phyloP scores from a whole-genome alignment of 768 basidiomycete genomes.

The Paxillus rubicundulus region DNA sequence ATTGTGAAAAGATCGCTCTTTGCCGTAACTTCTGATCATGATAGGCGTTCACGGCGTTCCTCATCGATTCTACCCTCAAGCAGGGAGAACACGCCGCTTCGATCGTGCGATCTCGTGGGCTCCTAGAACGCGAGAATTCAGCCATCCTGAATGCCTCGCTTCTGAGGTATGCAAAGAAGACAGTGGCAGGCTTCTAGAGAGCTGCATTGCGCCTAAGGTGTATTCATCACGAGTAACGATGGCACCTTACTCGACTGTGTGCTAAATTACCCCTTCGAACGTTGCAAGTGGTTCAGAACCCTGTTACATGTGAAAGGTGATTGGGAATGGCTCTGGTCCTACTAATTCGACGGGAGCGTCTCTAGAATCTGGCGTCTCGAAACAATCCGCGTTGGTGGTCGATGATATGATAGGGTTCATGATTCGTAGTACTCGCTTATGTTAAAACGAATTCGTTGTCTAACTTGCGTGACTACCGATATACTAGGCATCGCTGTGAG shows the following conservation, averaged over 20 bases:
- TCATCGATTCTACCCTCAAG: constrained; percentile 40
- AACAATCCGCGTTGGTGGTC: constrained; percentile 48
- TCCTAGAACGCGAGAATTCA: constrained; percentile 67
- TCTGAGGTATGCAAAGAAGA: constrained; percentile 53
- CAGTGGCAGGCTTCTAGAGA: constrained; percentile 51
- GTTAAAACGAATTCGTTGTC: constrained; percentile 4
- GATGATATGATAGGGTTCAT: constrained; percentile 58
- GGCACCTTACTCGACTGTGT: constrained; percentile 49
- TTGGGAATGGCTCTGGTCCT: too few species aligned
- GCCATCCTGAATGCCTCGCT: constrained; percentile 66
- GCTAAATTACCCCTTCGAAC: constrained; percentile 61
- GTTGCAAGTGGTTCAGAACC: constrained; percentile 34
- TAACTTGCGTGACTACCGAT: constrained; percentile 39
- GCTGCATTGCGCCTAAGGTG: constrained; percentile 47
- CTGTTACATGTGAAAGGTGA: constrained; percentile 10
- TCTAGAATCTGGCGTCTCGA: constrained; percentile 31
- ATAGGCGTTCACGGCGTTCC: too few species aligned
- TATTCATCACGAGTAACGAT: constrained; percentile 62
- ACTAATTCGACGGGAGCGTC: constrained; percentile 70
- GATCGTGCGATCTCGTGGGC: constrained; percentile 48
- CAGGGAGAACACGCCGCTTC: constrained; percentile 48
- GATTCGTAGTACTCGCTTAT: constrained; percentile 3
- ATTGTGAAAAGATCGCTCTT: constrained; percentile 42
- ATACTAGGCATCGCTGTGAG: constrained; percentile 46
- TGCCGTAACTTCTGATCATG: too few species aligned